A percentile compares a stretch with the other conserved stretches of the same genome.
Evolutionary conservation across 2,329 filamentous ascomycete species (phyloP).

Genomic region (Fusarium transvaalense): DNA sequence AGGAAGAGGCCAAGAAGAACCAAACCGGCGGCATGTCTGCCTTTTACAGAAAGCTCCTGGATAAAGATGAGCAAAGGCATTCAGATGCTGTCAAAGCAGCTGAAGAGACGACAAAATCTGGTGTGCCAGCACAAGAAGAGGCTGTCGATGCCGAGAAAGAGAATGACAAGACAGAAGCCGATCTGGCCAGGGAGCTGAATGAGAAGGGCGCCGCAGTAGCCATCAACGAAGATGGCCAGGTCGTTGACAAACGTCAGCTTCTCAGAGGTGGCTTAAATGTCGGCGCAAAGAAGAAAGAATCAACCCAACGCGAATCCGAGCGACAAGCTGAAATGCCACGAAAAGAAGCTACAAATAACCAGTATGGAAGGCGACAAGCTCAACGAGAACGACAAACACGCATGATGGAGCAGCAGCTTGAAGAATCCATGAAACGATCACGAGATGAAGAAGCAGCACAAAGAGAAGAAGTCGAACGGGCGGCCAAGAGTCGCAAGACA

Average conservation of each 20-base stretch:
- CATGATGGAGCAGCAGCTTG: conserved; percentile 84
- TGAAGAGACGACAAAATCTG: conserved; percentile 64
- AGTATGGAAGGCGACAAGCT: conserved; percentile 69
- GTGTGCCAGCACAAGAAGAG: conserved; percentile 49
- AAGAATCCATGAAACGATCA: conserved; percentile 77
- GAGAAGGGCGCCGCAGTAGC: conserved; percentile 71
- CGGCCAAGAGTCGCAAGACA: conserved; percentile 82
- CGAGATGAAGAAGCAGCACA: conserved; percentile 77
- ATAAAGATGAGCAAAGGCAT: conserved; percentile 77
- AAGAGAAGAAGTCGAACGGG: conserved; percentile 71
- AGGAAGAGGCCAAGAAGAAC: conserved; percentile 73
- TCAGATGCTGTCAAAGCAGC: conserved; percentile 77
- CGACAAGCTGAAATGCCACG: conserved; percentile 48
- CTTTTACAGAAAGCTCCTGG: conserved; percentile 81
- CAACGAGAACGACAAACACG: conserved; percentile 81
- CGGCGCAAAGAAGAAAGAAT: conserved; percentile 70
- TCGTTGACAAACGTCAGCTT: conserved; percentile 86
- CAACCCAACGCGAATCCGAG: conserved; percentile 42
- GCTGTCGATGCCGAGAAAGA: conserved; percentile 64
- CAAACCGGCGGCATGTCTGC: conserved; percentile 77
- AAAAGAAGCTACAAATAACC: conserved; percentile 57
- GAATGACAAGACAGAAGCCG: conserved; percentile 69
- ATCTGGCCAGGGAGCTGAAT: conserved; percentile 76
- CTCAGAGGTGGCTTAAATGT: conserved; percentile 82
- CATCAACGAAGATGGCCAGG: conserved; percentile 84